Evolutionary conservation across 2,329 filamentous ascomycete genomes (phyloP).

Genomic region (Phaeosphaeria sp.): DNA sequence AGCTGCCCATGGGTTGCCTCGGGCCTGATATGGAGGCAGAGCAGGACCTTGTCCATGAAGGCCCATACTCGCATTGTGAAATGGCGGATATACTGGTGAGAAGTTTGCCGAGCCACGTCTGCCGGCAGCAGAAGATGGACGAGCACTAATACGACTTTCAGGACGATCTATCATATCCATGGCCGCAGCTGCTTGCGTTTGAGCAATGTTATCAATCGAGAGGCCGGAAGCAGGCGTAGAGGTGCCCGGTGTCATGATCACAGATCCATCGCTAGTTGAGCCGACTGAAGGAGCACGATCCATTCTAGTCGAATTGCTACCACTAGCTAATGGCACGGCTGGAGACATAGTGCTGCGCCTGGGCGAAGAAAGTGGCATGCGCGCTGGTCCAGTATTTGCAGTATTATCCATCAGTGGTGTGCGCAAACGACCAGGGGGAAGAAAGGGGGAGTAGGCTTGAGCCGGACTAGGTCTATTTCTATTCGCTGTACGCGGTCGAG

Average conservation of each 20-base stretch:
- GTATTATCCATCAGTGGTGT: conserved; percentile 44
- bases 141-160: conserved; percentile 42
- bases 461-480: conserved; percentile 47
- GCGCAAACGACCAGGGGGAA: conserved; percentile 41
- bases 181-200: conserved; percentile 33
- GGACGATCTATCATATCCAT: conserved; percentile 48
- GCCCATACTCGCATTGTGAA: conserved; percentile 39
- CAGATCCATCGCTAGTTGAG: conserved; percentile 38
- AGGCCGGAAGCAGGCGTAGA: conserved; percentile 35
- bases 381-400: conserved; percentile 28
- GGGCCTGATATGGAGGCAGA: conserved; percentile 36
- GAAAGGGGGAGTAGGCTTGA: conserved; percentile 44
- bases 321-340: conserved; percentile 21
- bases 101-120: conserved; percentile 43
- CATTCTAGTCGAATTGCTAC: conserved; percentile 17
- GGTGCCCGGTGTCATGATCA: conserved; percentile 36
- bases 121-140: conserved; percentile 45
- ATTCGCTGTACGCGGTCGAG: conserved; percentile 48
- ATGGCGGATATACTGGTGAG: conserved; percentile 36
- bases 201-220: conserved; percentile 35
- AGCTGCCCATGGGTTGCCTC: conserved; percentile 47
- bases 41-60: conserved; percentile 42
- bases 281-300: conserved; percentile 37
- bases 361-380: conserved; percentile 39
- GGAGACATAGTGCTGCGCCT: conserved; percentile 33